Conservation (phyloP, 495 filamentous ascomycete genomes). For the Hyphodiscus hymeniophilus region DNA sequence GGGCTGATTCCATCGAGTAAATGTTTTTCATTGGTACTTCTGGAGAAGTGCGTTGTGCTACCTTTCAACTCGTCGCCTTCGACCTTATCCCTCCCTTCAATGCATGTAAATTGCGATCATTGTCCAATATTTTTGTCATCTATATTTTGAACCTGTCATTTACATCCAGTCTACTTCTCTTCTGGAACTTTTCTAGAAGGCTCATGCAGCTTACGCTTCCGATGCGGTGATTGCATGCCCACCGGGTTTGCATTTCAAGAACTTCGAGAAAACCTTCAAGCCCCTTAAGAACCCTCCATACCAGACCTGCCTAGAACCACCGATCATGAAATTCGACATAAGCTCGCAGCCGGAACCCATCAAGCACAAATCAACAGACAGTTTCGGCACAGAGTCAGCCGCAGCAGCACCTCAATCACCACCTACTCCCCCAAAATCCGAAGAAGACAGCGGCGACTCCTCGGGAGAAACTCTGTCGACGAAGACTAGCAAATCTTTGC, state of each 20-base stretch:
- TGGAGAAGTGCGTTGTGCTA: too few relatives aligned
- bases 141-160: background rate
- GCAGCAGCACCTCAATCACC: constrained; percentile 5
- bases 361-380: background rate
- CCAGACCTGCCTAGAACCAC: background rate
- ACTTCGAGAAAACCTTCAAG: background rate
- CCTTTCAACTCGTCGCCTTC: too few relatives aligned
- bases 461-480: constrained; percentile 12
- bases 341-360: background rate
- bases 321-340: constrained; percentile 3
- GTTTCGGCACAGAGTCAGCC: background rate
- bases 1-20: too few relatives aligned
- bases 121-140: background rate
- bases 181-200: background rate
- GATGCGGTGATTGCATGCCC: background rate
- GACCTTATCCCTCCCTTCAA: too few relatives aligned
- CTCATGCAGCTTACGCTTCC: background rate
- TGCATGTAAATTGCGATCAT: too few relatives aligned
- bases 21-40: too few relatives aligned
- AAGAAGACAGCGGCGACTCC: constrained; percentile 8
- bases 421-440: constrained; percentile 20
- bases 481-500: constrained; percentile 5
- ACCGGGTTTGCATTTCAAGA: background rate
- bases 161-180: background rate
- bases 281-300: constrained; percentile 1